These are phyloP conservation scores for Macrolepiota fuliginosa DNA, from an alignment of 768 basidiomycete species.

Conservation along the genomic window DNA sequence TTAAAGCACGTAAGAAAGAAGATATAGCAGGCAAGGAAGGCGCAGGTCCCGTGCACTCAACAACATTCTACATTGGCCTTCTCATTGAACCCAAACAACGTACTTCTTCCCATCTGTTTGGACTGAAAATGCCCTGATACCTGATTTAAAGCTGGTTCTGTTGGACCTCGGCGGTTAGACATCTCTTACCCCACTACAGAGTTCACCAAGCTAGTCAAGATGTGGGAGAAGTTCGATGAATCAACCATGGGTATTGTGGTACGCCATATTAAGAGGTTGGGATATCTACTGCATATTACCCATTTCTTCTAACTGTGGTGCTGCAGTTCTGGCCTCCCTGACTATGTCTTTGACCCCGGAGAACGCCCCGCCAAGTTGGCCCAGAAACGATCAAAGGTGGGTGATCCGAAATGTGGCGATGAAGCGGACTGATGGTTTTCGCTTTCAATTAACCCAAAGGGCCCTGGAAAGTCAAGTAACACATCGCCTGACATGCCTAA, in stretches of 20 bases:
- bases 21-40: slow-evolving; percentile 78
- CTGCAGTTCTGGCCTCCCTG: slow-evolving; percentile 68
- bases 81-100: slow-evolving; percentile 88
- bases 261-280: slow-evolving; percentile 86
- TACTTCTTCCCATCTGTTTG: slow-evolving; percentile 29
- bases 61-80: slow-evolving; percentile 97
- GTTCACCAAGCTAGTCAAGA: slow-evolving; percentile 90
- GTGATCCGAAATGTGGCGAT: slow-evolving; percentile 8
- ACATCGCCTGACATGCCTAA: slow-evolving; percentile 71
- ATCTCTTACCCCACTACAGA: slow-evolving; percentile 97
- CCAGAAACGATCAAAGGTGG: slow-evolving; percentile 75
- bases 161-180: slow-evolving; percentile 83
- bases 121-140: slow-evolving; percentile 7
- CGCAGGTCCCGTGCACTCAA: slow-evolving; percentile 81
- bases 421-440: neutral
- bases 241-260: slow-evolving; percentile 92
- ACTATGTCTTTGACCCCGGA: slow-evolving; percentile 78
- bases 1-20: slow-evolving; percentile 72
- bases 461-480: slow-evolving; percentile 56
- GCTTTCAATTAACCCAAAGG: slow-evolving; percentile 38
- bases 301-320: slow-evolving; percentile 1
- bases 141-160: slow-evolving; percentile 57
- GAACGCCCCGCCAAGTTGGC: slow-evolving; percentile 71
- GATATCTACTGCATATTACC: neutral
- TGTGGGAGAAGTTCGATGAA: slow-evolving; percentile 95